Conservation (phyloP, 140 eudicot species). For the Ambrosia hybrid region DNA sequence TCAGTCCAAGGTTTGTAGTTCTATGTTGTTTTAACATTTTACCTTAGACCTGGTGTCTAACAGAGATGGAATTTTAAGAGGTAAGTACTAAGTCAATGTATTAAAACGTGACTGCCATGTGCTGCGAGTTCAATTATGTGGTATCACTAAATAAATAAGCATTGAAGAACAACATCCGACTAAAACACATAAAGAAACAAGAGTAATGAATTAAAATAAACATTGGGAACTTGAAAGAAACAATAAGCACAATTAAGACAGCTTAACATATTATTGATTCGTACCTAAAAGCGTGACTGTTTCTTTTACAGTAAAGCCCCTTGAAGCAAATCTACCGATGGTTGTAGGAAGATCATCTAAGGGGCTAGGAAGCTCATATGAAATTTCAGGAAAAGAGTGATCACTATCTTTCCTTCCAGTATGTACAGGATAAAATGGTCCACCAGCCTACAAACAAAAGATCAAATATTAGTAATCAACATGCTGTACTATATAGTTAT, state of each 20-base stretch:
- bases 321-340: conserved; percentile 42
- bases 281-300: conserved; percentile 72
- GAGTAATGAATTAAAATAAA: background rate
- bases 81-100: too few relatives aligned
- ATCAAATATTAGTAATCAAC: background rate
- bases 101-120: background rate
- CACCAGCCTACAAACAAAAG: conserved; percentile 59
- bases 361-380: conserved; percentile 70
- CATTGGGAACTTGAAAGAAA: conserved; percentile 4
- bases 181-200: conserved; percentile 4
- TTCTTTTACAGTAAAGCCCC: conserved; percentile 71
- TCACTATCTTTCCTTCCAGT: conserved; percentile 80
- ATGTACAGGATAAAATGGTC: conserved; percentile 74
- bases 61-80: too few relatives aligned
- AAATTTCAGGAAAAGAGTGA: conserved; percentile 41
- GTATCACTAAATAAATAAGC: background rate
- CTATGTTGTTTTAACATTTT: too few relatives aligned
- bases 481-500: too few relatives aligned
- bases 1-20: background rate
- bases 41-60: too few relatives aligned
- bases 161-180: background rate
- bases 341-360: conserved; percentile 47
- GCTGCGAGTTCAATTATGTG: background rate
- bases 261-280: conserved; percentile 1
- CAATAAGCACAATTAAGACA: conserved; percentile 7